These are phyloP conservation scores for Hygrocybe punicea DNA, from an alignment of 768 basidiomycete genomes.

Conservation along the genomic window DNA sequence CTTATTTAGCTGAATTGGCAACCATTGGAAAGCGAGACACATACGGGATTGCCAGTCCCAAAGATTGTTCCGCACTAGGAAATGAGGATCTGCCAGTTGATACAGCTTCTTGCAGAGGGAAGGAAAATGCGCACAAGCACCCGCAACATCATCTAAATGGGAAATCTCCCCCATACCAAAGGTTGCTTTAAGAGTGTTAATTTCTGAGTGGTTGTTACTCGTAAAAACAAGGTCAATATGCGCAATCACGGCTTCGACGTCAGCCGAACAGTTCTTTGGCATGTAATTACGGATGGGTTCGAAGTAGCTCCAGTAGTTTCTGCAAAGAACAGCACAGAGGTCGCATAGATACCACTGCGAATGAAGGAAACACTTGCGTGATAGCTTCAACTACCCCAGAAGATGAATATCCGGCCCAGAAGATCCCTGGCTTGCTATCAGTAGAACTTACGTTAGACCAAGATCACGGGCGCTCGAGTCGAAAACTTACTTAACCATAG, in stretches of 20 bases:
- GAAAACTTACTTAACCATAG: constrained; percentile 59
- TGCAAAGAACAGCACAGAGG: constrained; percentile 20
- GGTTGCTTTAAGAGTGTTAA: constrained; percentile 50
- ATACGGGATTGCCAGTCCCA: constrained; percentile 69
- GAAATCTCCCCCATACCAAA: constrained; percentile 57
- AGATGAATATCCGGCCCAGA: constrained; percentile 64
- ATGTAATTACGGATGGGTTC: constrained; percentile 59
- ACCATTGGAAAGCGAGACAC: not conserved
- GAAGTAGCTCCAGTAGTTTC: constrained; percentile 69
- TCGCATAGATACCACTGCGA: not conserved
- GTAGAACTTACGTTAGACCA: not conserved
- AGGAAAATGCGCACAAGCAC: constrained; percentile 42
- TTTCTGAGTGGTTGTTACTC: constrained; percentile 42
- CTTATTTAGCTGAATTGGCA: not conserved
- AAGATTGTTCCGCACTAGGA: constrained; percentile 53
- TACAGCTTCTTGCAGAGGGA: constrained; percentile 17
- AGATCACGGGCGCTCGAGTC: not conserved
- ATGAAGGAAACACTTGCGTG: constrained; percentile 30
- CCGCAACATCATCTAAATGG: constrained; percentile 66
- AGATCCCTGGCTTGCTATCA: constrained; percentile 56
- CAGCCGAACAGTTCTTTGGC: constrained; percentile 68
- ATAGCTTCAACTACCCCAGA: constrained; percentile 67
- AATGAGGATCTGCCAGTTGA: too few species aligned
- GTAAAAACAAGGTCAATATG: constrained; percentile 59
- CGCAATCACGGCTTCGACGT: constrained; percentile 59